Evolutionary conservation across 2,329 filamentous ascomycete species (phyloP).

Genomic region (Cytospora leucostoma): DNA sequence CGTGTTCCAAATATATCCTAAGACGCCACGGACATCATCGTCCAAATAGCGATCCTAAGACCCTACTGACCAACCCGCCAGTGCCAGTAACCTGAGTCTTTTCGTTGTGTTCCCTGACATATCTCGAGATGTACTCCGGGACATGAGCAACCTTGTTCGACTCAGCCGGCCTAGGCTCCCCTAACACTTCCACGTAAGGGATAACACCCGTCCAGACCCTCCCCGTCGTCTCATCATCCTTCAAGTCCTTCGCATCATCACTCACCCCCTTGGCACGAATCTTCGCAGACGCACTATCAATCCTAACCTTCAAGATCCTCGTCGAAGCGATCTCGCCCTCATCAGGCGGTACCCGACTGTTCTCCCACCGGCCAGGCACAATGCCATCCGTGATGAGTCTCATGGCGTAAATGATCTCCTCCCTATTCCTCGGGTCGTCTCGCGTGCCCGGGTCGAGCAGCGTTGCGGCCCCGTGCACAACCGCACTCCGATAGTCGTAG

Average conservation of each 20-base stretch:
- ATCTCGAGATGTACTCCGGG: conserved; percentile 61
- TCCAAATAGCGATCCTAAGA: conserved; percentile 20
- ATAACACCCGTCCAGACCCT: conserved; percentile 59
- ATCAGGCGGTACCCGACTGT: conserved; percentile 70
- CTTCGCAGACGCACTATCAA: conserved; percentile 76
- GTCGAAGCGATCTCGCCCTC: conserved; percentile 75
- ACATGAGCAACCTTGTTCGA: conserved; percentile 60
- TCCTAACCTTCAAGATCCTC: conserved; percentile 67
- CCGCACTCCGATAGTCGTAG: conserved; percentile 83
- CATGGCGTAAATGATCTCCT: conserved; percentile 79
- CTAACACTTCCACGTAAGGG: conserved; percentile 64
- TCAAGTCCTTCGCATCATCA: conserved; percentile 53
- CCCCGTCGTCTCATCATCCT: conserved; percentile 30
- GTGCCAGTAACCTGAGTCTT: conserved; percentile 9
- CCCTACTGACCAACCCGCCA: conserved; percentile 17
- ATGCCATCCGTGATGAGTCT: conserved; percentile 75
- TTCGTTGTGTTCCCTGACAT: conserved; percentile 42
- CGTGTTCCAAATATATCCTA: not conserved
- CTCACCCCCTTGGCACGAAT: conserved; percentile 64
- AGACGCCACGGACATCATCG: not conserved
- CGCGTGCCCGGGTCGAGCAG: conserved; percentile 53
- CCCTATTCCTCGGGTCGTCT: conserved; percentile 43
- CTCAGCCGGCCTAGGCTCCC: conserved; percentile 60
- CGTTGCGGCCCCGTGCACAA: conserved; percentile 73
- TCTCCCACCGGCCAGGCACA: conserved; percentile 67